Evolutionary conservation across 345 rosid species (phyloP).

Genomic region (Raphanus sativus): DNA sequence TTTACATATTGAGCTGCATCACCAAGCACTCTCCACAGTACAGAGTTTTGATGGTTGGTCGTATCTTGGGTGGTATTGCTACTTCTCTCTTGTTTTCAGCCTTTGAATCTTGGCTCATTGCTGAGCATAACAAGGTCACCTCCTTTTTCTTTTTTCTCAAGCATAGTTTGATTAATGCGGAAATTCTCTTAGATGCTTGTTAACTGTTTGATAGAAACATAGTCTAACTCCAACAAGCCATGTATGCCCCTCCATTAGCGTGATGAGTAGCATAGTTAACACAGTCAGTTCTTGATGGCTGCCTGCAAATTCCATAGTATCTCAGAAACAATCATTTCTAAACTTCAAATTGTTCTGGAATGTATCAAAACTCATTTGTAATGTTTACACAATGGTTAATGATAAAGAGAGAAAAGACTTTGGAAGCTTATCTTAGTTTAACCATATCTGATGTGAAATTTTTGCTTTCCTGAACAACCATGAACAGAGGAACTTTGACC

Average conservation of each 20-base stretch:
- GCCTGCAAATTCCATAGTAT: not conserved
- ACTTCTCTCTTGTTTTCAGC: not conserved
- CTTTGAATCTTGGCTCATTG: constrained; percentile 95
- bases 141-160: not conserved
- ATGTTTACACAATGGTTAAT: not conserved
- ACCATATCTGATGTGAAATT: constrained; percentile 8
- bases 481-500: constrained; percentile 77
- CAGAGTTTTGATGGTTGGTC: not conserved
- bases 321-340: not conserved
- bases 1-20: not conserved
- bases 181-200: not conserved
- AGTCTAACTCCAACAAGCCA: not conserved
- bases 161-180: not conserved
- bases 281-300: not conserved
- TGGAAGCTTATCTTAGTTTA: not conserved
- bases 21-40: not conserved
- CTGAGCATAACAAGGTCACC: constrained; percentile 85
- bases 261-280: not conserved
- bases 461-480: constrained; percentile 4
- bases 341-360: not conserved
- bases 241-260: not conserved
- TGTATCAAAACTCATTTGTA: not conserved
- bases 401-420: constrained; percentile 8
- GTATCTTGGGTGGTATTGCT: not conserved
- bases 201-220: not conserved